Evolutionary conservation across 2,329 filamentous ascomycete species (phyloP), one percentile per base, ranked within the genome.

Genomic region (Colletotrichum cuscutae): DNA sequence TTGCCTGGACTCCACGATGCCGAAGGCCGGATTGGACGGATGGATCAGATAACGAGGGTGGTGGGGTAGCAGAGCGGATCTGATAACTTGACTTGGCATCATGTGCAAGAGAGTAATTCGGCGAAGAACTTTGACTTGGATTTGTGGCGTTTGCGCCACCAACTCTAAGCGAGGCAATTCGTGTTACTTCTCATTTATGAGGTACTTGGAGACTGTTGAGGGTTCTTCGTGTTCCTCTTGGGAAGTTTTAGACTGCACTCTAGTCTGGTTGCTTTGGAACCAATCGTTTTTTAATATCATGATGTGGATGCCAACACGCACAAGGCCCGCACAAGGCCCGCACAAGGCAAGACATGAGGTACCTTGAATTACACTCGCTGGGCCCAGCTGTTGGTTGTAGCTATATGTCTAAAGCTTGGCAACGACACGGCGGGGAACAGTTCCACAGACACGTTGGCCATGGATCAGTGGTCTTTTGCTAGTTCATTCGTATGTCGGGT

Each of bases 31-130:
- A 37, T 72, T 64, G 49, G 24, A 5, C 22, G 22, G 37, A 63
- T 32, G n/a, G 57, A 73, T 73, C 68, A 71, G 71, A 73, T 72
- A 73, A 63, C 22, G 62, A 56, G 60, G 5, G n/a, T 28, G 24
- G 30, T 37, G 67, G 56, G 42, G 42, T 26, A 28, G 46, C 30
- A 49, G 35, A 57, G 35, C 60, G 46, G 60, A 65, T 72, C 63
- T 66, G 68, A 71, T 73, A 73, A 73, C 30, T 26, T 12, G 49
- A 32, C 62, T 73, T 71, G 61, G 71, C 61, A 35, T 56, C 8
- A 5, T 49, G 19, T 9, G 42, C 42, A 49, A 49, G 42, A 49
- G 42, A n/a, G 11, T 22, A 49, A 49, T 49, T 49, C 42, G 42
- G 42, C 19, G 11, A 42, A 13, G 42, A 24, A 24, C 54, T 52